Conservation (phyloP, 768 basidiomycete genomes). For the Wakefieldia striispora region DNA sequence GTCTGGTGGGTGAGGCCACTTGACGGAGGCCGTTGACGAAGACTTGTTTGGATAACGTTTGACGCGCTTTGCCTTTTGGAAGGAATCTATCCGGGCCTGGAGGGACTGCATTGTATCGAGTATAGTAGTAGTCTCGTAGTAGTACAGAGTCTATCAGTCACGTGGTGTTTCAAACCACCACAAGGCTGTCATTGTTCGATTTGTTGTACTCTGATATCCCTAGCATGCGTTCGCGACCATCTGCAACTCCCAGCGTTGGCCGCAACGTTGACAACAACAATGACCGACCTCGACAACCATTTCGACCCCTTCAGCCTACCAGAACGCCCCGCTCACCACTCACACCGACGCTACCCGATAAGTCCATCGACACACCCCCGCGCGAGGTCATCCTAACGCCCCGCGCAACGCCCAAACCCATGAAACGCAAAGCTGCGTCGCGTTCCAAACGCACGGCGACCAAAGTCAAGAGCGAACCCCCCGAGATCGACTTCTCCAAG, state of each 20-base stretch:
- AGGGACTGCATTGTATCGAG: constrained; percentile 51
- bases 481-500: constrained; percentile 54
- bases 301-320: constrained; percentile 15
- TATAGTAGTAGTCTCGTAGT: not conserved
- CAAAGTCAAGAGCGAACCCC: constrained; percentile 61
- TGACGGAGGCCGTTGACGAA: constrained; percentile 44
- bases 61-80: constrained; percentile 58
- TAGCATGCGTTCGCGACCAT: constrained; percentile 17
- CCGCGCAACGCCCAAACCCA: constrained; percentile 35
- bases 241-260: constrained; percentile 5
- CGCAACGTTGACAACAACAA: not conserved
- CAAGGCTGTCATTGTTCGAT: not conserved
- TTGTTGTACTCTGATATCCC: constrained; percentile 10
- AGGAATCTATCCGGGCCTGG: constrained; percentile 64
- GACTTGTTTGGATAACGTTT: constrained; percentile 49
- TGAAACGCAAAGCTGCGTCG: constrained; percentile 34
- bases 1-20: constrained; percentile 73
- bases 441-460: constrained; percentile 19
- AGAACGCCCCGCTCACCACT: constrained; percentile 22
- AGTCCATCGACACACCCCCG: constrained; percentile 54
- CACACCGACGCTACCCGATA: constrained; percentile 46
- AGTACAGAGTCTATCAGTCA: constrained; percentile 12
- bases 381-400: constrained; percentile 51
- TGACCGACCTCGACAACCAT: constrained; percentile 15
- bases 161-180: constrained; percentile 8